phyloP scores from a whole-genome alignment of 139 green algal species.

The Pseudopediastrum boryanum region DNA sequence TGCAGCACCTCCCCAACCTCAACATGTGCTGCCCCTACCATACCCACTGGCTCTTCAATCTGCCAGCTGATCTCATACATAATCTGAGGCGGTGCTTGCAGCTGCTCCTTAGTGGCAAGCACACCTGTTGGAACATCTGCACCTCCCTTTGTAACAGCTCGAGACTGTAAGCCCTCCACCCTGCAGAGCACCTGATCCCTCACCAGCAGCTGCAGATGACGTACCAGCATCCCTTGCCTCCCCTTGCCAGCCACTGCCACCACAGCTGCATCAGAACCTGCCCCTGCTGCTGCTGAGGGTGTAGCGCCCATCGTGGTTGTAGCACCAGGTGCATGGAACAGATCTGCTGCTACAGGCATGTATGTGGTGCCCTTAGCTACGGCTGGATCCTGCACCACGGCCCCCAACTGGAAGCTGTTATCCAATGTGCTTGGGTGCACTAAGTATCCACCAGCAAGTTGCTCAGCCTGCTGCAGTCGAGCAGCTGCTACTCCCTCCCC shows the following conservation, averaged over 20 bases:
- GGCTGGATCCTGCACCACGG: slow-evolving; percentile 17
- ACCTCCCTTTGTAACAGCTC: not conserved
- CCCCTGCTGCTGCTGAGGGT: slow-evolving; percentile 10
- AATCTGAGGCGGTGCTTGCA: too few species aligned
- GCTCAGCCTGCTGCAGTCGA: slow-evolving; percentile 5
- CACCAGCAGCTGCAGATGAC: slow-evolving; percentile 15
- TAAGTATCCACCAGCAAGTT: slow-evolving; percentile 4
- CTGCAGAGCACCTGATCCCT: slow-evolving; percentile 3
- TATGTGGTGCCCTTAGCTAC: slow-evolving; percentile 15
- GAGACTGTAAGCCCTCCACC: slow-evolving; percentile 16
- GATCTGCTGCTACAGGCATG: slow-evolving; percentile 39
- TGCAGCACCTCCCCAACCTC: too few species aligned
- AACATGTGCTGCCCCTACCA: too few species aligned
- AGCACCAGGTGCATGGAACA: slow-evolving; percentile 5
- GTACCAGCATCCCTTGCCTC: not conserved
- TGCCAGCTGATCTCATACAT: slow-evolving; percentile 20
- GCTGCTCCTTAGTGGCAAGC: too few species aligned
- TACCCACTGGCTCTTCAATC: too few species aligned
- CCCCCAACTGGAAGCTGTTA: slow-evolving; percentile 66
- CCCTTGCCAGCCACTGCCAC: not conserved
- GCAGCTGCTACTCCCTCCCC: not conserved
- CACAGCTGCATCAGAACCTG: not conserved
- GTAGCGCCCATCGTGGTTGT: not conserved
- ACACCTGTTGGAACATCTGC: too few species aligned
- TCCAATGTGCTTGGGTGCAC: slow-evolving; percentile 57